Evolutionary conservation across 2,329 filamentous ascomycete genomes (phyloP).

Genomic region (Aspergillus ochraceoroseus): DNA sequence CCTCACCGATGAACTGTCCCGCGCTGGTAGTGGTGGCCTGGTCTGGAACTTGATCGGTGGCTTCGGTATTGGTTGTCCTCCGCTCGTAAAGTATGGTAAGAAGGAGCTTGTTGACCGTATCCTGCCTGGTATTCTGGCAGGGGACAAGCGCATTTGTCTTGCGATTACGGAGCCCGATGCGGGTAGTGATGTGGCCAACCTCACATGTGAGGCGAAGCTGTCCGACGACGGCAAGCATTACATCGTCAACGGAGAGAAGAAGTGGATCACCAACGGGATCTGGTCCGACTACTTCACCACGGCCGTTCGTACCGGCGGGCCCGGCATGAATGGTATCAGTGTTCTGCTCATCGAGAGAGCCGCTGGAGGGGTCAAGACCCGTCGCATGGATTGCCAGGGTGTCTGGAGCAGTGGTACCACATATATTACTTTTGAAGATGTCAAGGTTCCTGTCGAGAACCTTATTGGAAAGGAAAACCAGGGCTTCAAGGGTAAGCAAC

Average conservation of each 20-base stretch:
- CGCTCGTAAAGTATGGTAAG: slow-evolving; percentile 85
- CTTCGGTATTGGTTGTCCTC: slow-evolving; percentile 92
- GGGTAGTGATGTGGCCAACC: slow-evolving; percentile 88
- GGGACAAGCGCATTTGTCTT: slow-evolving; percentile 95
- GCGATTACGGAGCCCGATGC: slow-evolving; percentile 97
- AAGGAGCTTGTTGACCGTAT: slow-evolving; percentile 80
- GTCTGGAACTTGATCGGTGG: slow-evolving; percentile 97
- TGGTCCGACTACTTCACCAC: slow-evolving; percentile 98
- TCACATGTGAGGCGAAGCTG: slow-evolving; percentile 93
- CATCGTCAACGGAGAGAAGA: slow-evolving; percentile 99
- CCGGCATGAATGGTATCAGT: slow-evolving; percentile 88
- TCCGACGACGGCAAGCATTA: slow-evolving; percentile 96
- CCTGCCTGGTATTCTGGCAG: slow-evolving; percentile 77
- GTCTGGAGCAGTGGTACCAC: slow-evolving; percentile 94
- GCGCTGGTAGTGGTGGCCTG: slow-evolving; percentile 81
- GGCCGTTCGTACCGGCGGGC: slow-evolving; percentile 80
- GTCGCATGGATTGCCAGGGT: slow-evolving; percentile 97
- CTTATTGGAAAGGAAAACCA: slow-evolving; percentile 96
- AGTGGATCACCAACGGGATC: slow-evolving; percentile 98
- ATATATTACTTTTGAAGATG: slow-evolving; percentile 97
- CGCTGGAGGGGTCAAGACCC: slow-evolving; percentile 78
- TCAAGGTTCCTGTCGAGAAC: slow-evolving; percentile 99
- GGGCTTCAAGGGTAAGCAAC: slow-evolving; percentile 77
- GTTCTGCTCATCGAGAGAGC: slow-evolving; percentile 87
- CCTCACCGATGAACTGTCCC: slow-evolving; percentile 88